These are phyloP conservation scores for Trypanosoma vivax DNA, from an alignment of 208 protist species.

Conservation along the genomic window DNA sequence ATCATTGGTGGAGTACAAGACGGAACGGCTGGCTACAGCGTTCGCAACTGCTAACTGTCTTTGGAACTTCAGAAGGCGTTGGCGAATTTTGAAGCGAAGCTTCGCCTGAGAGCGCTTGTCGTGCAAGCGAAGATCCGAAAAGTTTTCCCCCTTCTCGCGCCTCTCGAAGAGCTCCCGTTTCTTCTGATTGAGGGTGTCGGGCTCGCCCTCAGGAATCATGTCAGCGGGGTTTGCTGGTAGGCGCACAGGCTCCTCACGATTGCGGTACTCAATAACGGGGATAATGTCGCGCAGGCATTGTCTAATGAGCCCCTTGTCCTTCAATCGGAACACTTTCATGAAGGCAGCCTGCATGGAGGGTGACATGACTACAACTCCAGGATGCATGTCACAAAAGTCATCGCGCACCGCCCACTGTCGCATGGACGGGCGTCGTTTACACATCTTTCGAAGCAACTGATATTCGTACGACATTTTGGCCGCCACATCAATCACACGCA, in stretches of 20 bases:
- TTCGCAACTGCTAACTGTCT: slow-evolving; percentile 76
- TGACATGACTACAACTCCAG: slow-evolving; percentile 84
- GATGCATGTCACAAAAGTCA: slow-evolving; percentile 83
- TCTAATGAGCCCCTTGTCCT: slow-evolving; percentile 80
- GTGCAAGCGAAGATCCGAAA: slow-evolving; percentile 51
- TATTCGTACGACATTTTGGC: slow-evolving; percentile 92
- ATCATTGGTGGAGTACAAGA: slow-evolving; percentile 78
- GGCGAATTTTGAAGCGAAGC: slow-evolving; percentile 74
- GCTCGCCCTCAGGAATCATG: slow-evolving; percentile 77
- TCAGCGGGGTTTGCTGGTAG: slow-evolving; percentile 42
- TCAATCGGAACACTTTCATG: slow-evolving; percentile 85
- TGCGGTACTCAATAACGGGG: slow-evolving; percentile 85
- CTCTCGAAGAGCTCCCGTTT: slow-evolving; percentile 84
- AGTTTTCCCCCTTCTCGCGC: slow-evolving; percentile 68
- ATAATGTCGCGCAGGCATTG: slow-evolving; percentile 81
- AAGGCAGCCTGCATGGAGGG: slow-evolving; percentile 87
- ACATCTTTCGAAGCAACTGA: slow-evolving; percentile 86
- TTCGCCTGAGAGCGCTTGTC: slow-evolving; percentile 81
- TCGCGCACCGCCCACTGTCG: slow-evolving; percentile 83
- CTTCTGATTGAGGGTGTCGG: slow-evolving; percentile 85
- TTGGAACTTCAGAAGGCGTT: slow-evolving; percentile 84
- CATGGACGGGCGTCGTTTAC: slow-evolving; percentile 71
- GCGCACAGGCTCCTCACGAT: slow-evolving; percentile 56
- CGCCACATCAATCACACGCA: slow-evolving; percentile 82
- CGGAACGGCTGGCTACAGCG: slow-evolving; percentile 66